Evolutionary conservation across 2,329 filamentous ascomycete species (phyloP).

Genomic region (Colletotrichum spinosum): DNA sequence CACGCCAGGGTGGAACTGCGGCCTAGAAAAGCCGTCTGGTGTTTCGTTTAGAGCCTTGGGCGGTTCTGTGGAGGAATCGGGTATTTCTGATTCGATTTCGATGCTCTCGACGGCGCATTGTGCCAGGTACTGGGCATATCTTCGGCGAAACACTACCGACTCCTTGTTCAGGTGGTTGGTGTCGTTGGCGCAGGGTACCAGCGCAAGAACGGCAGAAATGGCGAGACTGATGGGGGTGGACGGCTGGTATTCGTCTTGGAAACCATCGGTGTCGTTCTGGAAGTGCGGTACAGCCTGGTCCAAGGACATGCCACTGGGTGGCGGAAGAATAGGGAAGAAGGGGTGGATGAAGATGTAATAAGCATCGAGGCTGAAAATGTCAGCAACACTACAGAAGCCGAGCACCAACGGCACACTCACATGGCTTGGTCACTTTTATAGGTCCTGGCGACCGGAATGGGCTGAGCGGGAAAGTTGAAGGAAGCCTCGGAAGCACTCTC

Average conservation of each 20-base stretch:
- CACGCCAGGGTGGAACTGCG: slow-evolving; percentile 56
- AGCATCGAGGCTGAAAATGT: slow-evolving; percentile 51
- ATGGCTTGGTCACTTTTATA: slow-evolving; percentile 55
- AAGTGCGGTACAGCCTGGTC: slow-evolving; percentile 49
- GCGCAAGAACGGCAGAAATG: slow-evolving; percentile 59
- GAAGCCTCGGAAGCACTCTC: slow-evolving; percentile 37
- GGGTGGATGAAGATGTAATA: slow-evolving; percentile 66
- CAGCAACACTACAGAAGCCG: not conserved
- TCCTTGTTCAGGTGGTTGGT: slow-evolving; percentile 49
- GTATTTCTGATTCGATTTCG: slow-evolving; percentile 60
- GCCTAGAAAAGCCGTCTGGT: slow-evolving; percentile 45
- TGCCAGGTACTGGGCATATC: slow-evolving; percentile 61
- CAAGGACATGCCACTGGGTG: slow-evolving; percentile 49
- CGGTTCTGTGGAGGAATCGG: slow-evolving; percentile 57
- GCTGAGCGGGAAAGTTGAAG: slow-evolving; percentile 24
- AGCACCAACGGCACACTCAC: slow-evolving; percentile 43
- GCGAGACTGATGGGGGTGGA: slow-evolving; percentile 58
- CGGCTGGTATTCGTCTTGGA: slow-evolving; percentile 51
- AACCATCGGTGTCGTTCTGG: slow-evolving; percentile 50
- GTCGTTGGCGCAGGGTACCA: slow-evolving; percentile 59
- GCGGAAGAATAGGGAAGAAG: slow-evolving; percentile 61
- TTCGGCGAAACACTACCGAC: slow-evolving; percentile 56
- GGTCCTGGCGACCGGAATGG: slow-evolving; percentile 51
- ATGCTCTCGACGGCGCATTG: slow-evolving; percentile 60
- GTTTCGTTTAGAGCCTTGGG: slow-evolving; percentile 56